Evolutionary conservation across 176 grass and related monocot species (phyloP).

Genomic region (Elaeis guineensis): DNA sequence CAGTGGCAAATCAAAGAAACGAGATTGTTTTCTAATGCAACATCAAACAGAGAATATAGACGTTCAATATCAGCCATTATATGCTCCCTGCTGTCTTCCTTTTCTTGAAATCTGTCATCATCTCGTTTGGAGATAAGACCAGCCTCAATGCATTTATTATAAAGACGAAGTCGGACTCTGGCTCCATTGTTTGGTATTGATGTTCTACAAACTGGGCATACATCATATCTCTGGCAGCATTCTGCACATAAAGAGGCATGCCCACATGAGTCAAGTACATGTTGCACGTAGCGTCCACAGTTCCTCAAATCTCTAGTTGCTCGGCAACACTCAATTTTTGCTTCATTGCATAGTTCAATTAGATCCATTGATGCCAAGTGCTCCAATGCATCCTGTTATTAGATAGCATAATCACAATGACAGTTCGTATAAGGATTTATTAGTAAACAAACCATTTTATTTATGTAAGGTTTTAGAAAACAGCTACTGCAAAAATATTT

Average conservation of each 20-base stretch:
- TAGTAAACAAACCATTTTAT: background rate
- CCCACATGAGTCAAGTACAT: conserved; percentile 76
- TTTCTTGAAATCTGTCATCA: conserved; percentile 91
- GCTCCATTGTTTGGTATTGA: conserved; percentile 42
- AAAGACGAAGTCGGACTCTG: conserved; percentile 55
- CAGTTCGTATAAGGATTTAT: background rate
- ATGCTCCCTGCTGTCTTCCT: conserved; percentile 45
- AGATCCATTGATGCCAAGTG: conserved; percentile 82
- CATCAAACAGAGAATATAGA: conserved; percentile 82
- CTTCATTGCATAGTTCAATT: conserved; percentile 83
- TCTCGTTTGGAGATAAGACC: conserved; percentile 71
- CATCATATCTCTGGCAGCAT: conserved; percentile 83
- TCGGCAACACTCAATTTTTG: conserved; percentile 73
- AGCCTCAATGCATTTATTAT: conserved; percentile 71
- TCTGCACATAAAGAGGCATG: conserved; percentile 90
- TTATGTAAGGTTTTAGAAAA: background rate
- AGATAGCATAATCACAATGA: conserved; percentile 17
- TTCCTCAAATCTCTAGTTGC: conserved; percentile 91
- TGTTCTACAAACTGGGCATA: conserved; percentile 82
- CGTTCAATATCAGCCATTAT: conserved; percentile 54
- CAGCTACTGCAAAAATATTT: conserved; percentile 6
- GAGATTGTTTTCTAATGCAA: conserved; percentile 82
- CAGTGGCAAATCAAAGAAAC: conserved; percentile 88
- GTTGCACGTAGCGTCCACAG: conserved; percentile 66
- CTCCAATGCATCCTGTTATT: conserved; percentile 78